These are phyloP conservation scores for Phallus indusiatus DNA, from an alignment of 768 basidiomycete species.

Conservation along the genomic window DNA sequence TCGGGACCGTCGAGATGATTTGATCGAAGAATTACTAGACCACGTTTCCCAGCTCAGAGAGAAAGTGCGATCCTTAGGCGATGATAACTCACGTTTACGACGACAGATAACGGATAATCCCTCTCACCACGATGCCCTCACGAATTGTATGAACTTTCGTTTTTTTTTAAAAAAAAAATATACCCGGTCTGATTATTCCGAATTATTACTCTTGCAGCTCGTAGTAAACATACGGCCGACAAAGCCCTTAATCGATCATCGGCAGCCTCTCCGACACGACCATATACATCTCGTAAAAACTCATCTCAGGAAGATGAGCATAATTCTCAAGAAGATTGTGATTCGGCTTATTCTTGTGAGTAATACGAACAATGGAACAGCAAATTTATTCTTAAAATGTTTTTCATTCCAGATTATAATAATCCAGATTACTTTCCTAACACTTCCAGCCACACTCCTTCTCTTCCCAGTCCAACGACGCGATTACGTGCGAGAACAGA, in stretches of 20 bases:
- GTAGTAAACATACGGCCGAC: background rate
- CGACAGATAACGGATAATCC: background rate
- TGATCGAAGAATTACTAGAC: background rate
- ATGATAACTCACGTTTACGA: conserved; percentile 1
- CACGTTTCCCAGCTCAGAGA: background rate
- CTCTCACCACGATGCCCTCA: background rate
- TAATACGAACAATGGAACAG: background rate
- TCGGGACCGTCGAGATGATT: background rate
- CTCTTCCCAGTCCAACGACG: background rate
- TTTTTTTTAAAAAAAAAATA: too few species aligned
- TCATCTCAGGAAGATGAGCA: background rate
- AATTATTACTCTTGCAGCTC: background rate
- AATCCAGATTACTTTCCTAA: background rate
- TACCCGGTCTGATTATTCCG: background rate
- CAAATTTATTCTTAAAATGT: background rate
- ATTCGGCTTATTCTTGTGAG: conserved; percentile 1
- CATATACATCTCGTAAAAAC: background rate
- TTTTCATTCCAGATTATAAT: background rate
- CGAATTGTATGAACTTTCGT: background rate
- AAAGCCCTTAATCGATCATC: background rate
- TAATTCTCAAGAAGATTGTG: background rate
- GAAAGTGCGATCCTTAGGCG: background rate
- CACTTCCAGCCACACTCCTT: background rate
- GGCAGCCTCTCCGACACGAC: too few species aligned
- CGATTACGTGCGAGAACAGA: background rate